Evolutionary conservation across 495 filamentous ascomycete species (phyloP).

Genomic region (Acidomyces sp.): DNA sequence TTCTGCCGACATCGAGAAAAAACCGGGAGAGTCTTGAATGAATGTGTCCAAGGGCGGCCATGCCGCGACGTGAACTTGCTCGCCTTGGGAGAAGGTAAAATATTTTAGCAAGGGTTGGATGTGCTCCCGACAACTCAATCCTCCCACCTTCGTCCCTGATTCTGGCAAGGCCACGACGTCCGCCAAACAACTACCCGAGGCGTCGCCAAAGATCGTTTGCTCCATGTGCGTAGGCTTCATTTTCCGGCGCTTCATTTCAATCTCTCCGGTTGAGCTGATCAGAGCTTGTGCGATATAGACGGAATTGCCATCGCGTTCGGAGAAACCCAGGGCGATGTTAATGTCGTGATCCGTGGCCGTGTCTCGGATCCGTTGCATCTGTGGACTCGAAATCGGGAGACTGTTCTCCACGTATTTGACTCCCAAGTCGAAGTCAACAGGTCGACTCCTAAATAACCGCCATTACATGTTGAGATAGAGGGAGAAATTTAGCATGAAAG

Average conservation of each 20-base stretch:
- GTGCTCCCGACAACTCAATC: conserved; percentile 34
- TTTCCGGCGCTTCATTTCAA: conserved; percentile 38
- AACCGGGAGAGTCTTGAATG: conserved; percentile 2
- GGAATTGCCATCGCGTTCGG: conserved; percentile 35
- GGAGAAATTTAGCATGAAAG: too few relatives aligned
- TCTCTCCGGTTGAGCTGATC: conserved; percentile 35
- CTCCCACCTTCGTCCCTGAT: conserved; percentile 32
- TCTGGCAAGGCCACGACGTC: conserved; percentile 35
- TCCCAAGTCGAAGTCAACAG: conserved; percentile 31
- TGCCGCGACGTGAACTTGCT: conserved; percentile 44
- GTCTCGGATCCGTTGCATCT: conserved; percentile 36
- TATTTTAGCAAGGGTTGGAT: conserved; percentile 48
- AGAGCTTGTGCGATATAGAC: conserved; percentile 47
- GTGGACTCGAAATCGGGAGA: conserved; percentile 30
- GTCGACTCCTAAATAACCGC: conserved; percentile 18
- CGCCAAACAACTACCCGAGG: conserved; percentile 30
- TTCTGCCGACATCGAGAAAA: conserved; percentile 31
- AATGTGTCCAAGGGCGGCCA: conserved; percentile 34
- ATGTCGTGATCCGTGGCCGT: conserved; percentile 34
- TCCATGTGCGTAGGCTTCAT: conserved; percentile 53
- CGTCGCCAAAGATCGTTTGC: conserved; percentile 47
- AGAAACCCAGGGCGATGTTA: conserved; percentile 41
- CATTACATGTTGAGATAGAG: too few relatives aligned
- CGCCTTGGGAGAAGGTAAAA: conserved; percentile 37
- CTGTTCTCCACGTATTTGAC: conserved; percentile 40